A percentile compares a stretch with the other conserved stretches of the same genome.
Conservation (phyloP, 2,329 filamentous ascomycete genomes). For the Geosmithia flava region DNA sequence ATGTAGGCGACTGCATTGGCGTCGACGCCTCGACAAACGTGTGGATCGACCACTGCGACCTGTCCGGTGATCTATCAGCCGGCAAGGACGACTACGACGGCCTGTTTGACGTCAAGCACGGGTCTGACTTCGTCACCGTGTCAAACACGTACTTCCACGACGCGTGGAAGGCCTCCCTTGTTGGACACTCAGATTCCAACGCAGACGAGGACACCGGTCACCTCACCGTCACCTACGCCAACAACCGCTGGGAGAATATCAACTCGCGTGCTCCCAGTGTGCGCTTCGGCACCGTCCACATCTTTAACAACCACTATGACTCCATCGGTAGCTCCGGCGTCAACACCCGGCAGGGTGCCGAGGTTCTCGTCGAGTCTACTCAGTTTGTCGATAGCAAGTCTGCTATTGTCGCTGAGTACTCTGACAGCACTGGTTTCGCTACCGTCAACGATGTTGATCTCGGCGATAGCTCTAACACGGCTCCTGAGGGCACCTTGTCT, state of each 20-base stretch:
- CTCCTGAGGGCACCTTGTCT: constrained; percentile 35
- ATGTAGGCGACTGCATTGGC: constrained; percentile 45
- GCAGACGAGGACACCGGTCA: constrained; percentile 44
- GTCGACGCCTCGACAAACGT: constrained; percentile 44
- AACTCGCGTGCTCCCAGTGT: constrained; percentile 51
- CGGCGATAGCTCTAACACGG: constrained; percentile 32
- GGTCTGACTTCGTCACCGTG: constrained; percentile 45
- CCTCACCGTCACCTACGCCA: constrained; percentile 51
- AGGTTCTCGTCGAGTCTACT: constrained; percentile 46
- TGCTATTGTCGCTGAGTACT: constrained; percentile 22
- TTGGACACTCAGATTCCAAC: constrained; percentile 49
- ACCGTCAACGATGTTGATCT: constrained; percentile 25
- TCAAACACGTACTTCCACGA: constrained; percentile 25
- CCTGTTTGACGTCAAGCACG: constrained; percentile 51
- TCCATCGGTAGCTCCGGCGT: constrained; percentile 29
- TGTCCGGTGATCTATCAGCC: constrained; percentile 44
- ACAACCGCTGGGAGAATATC: constrained; percentile 54
- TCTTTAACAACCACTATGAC: constrained; percentile 41
- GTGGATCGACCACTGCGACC: constrained; percentile 58
- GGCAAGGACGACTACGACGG: constrained; percentile 63
- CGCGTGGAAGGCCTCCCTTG: constrained; percentile 44
- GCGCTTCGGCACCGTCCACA: constrained; percentile 54
- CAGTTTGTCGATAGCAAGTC: constrained; percentile 25
- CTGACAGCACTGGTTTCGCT: constrained; percentile 23
- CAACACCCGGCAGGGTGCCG: constrained; percentile 44